Base-by-base conservation (phyloP, 1,284 basidiomycete species). In the Pseudozyma flocculosa region DNA sequence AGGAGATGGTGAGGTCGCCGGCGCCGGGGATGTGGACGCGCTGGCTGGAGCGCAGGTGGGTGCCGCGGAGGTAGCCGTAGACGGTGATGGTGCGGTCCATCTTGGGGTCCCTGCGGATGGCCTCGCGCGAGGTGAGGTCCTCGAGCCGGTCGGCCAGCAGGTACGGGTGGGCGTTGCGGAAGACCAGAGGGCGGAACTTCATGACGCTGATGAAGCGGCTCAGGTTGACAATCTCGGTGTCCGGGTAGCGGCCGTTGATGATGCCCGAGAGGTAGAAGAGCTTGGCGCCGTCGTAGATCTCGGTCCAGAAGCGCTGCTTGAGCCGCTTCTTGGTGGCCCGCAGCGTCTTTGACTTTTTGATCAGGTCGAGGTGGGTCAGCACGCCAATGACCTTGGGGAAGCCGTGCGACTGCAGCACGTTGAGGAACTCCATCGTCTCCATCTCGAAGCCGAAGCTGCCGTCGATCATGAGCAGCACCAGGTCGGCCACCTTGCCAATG, bases 291-390 rank as follows among this genome's bases (percentile, higher is more conserved):
- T 93, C 89, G 79, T 97, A 97, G 17, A 98, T 96, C 79, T 99
- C 95, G 0, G 94, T 92, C 94, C 95, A 99, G 82, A 99, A 99
- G n/a, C 95, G 89, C 78, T 92, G 94, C 81, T 98, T 99, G 42
- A 99, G 85, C 0, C 87, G 81, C 78, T 96, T 97, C 82, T 98
- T 99, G 47, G 92, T 93, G 44, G 87, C 86, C 57, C 88, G 89
- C 43, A 97, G 85, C 1, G 87, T 88, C 1, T 88, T 84, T 8
- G 88, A 84, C 78, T 93, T 95, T 82, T 96, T 96, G 75, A 99
- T 90, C 58, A 99, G 86, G 80, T 98, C 95, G 41, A 98, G 85
- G 78, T 99, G 95, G 21, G 92, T 90, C 40, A 99, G 86, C 48
- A 99, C 82, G 55, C 94, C 94, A 60, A 99, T 92, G 72, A 98